Base-by-base conservation (phyloP, 176 grass and related monocot genomes). In the Elymus sibiricus region DNA sequence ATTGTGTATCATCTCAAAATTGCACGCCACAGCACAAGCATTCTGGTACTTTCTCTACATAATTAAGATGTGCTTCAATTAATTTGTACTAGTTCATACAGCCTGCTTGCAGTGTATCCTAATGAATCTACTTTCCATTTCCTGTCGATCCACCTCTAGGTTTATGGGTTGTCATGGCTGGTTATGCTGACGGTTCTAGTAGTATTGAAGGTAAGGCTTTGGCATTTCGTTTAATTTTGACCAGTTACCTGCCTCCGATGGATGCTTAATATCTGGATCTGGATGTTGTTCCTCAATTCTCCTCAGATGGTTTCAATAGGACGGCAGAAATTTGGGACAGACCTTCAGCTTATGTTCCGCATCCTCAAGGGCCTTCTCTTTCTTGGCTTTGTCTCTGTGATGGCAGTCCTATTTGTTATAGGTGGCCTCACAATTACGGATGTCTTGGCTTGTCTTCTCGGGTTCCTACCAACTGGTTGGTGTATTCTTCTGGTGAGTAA, bases 1-100 rank as follows among this genome's bases (percentile, higher is more conserved):
- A 94, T 99, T 87, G 97, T 99, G 70, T 97, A 97, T 68, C 97
- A 99, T 87, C 90, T 99, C 39, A 88, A 94, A 65, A 94, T 99
- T 70, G 72, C 94, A 80, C 87, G 74, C 61, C 92, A 47, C 60
- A 92, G 10, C 87, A 91, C 42, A 69, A 97, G 90, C 76, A 84
- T 99, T 84, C 65, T 94, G 97, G 97, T 99, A 94, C 42, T 76
- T 67, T 63, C 68, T 89, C 3, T 78, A 43, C 42, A 72, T 58
- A 75, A 38, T 3, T 58, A 58, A 58, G 9, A 89, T 64, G 4
- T 64, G 22, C 14, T 40, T 21, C 79, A 19, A 77, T 78, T 82
- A 13, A 22, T 77, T 72, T 84, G 34, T 85, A 58, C 55, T 58
- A 76, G 14, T 61, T 17, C 67, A 25, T 65, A 59, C 2, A 60